Evolutionary conservation across 2,329 filamentous ascomycete genomes (phyloP), one percentile per base, ranked within the genome.

Genomic region (Xylaria hypoxylon): DNA sequence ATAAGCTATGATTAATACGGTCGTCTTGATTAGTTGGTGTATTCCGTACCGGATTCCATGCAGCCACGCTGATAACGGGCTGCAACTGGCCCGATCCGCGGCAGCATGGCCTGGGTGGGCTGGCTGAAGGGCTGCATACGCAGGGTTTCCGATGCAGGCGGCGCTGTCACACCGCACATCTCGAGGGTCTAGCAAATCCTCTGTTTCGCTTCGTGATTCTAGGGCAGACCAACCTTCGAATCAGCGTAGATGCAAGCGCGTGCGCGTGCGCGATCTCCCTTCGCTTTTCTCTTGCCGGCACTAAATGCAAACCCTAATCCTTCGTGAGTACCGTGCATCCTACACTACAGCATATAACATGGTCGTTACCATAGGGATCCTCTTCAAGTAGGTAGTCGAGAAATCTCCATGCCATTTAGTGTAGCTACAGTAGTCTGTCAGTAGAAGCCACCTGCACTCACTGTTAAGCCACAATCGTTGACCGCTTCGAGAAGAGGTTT

Each of bases 51-150:
- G 26, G n/a, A 58, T 53, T 38, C 28, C n/a, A 62, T 58, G 45
- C 59, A 65, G 63, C 62, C 57, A 62, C 47, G 52, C 40, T 55
- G 59, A 58, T 59, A 62, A 66, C 64, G 64, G 51, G 35, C 44
- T 61, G 58, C 63, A 52, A n/a, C 57, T 57, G 50, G 35, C 52
- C 38, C 40, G 44, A 65, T 62, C 5, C 22, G 51, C 35, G n/a
- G 22, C 42, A 51, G n/a, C 52, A 53, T 33, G 44, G 40, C 22
- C 40, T n/a, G n/a, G 33, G 22, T 35, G 31, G 48, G 50, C 53
- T 44, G 19, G 62, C 56, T 53, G 58, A 33, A 62, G 59, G 52
- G 52, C 47, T 58, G 64, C 64, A 66, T 62, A 44, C 48, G 56
- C 52, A 50, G 35, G 62, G 17, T 22, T 59, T 38, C 52, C 38